Conservation (phyloP, 2,329 filamentous ascomycete species). For the Xylaria sp. region DNA sequence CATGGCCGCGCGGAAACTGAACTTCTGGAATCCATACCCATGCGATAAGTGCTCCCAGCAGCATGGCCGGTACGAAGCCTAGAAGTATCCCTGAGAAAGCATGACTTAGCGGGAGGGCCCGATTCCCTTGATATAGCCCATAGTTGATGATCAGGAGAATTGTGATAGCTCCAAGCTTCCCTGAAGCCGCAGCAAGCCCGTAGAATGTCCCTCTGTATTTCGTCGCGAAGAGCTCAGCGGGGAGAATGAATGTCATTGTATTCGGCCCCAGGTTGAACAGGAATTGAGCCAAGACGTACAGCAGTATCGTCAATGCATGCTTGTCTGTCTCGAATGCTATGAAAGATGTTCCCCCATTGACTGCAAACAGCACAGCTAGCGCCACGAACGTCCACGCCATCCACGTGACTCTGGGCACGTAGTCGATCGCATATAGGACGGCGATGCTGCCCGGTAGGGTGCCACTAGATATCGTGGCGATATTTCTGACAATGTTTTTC, state of each 20-base stretch:
- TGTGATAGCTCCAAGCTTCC: slow-evolving; percentile 67
- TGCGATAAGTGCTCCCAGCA: slow-evolving; percentile 42
- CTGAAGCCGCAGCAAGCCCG: slow-evolving; percentile 69
- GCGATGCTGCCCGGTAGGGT: slow-evolving; percentile 41
- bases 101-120: background rate
- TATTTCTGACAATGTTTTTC: slow-evolving; percentile 40
- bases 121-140: slow-evolving; percentile 27
- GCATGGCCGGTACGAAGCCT: slow-evolving; percentile 42
- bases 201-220: slow-evolving; percentile 71
- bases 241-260: slow-evolving; percentile 71
- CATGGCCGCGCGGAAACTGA: slow-evolving; percentile 39
- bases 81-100: slow-evolving; percentile 41
- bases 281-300: slow-evolving; percentile 65
- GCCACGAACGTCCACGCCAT: slow-evolving; percentile 45
- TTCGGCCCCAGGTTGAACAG: slow-evolving; percentile 70
- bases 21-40: slow-evolving; percentile 45
- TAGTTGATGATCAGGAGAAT: slow-evolving; percentile 59
- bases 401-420: slow-evolving; percentile 44
- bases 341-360: slow-evolving; percentile 45
- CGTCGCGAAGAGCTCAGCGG: slow-evolving; percentile 73
- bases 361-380: slow-evolving; percentile 42
- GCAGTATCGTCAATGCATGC: slow-evolving; percentile 55
- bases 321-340: slow-evolving; percentile 41
- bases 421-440: slow-evolving; percentile 43
- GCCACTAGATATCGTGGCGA: slow-evolving; percentile 42